Conservation (phyloP, 2,329 filamentous ascomycete species). For the Botrytis deweyae region DNA sequence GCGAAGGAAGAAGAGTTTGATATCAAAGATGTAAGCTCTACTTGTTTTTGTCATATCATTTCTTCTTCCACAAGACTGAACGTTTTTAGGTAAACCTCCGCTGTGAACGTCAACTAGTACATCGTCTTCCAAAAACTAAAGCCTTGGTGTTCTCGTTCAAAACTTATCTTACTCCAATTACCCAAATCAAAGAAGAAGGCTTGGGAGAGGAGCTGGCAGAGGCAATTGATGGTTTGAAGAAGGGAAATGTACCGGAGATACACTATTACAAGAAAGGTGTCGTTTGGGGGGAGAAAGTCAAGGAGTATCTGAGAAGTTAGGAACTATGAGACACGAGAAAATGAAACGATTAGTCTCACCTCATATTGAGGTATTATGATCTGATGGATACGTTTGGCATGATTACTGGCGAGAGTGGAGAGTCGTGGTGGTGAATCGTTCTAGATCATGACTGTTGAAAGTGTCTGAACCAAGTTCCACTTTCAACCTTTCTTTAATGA, state of each 20-base stretch:
- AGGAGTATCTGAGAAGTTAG: conserved; percentile 33
- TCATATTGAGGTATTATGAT: background rate
- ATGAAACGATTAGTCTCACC: background rate
- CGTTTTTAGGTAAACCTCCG: conserved; percentile 47
- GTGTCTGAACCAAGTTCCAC: background rate
- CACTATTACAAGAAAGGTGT: conserved; percentile 54
- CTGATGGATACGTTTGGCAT: too few species aligned
- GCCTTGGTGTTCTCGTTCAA: conserved; percentile 62
- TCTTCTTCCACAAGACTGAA: background rate
- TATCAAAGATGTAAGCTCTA: conserved; percentile 44
- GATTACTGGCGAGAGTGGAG: too few species aligned
- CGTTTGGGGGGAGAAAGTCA: conserved; percentile 37
- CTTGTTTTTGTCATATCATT: background rate
- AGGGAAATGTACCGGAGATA: conserved; percentile 57
- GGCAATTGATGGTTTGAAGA: conserved; percentile 59
- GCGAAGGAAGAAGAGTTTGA: conserved; percentile 44
- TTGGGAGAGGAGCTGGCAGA: conserved; percentile 51
- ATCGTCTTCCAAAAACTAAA: conserved; percentile 53
- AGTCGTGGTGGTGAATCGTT: background rate
- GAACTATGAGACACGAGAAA: background rate
- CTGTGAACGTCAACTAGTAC: conserved; percentile 61
- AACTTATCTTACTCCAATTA: conserved; percentile 59
- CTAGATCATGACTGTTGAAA: background rate
- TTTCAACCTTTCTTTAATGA: background rate
- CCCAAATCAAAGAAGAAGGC: conserved; percentile 56